Evolutionary conservation across 129 eudicot genomes (phyloP).

Genomic region (Flaveria brownii): DNA sequence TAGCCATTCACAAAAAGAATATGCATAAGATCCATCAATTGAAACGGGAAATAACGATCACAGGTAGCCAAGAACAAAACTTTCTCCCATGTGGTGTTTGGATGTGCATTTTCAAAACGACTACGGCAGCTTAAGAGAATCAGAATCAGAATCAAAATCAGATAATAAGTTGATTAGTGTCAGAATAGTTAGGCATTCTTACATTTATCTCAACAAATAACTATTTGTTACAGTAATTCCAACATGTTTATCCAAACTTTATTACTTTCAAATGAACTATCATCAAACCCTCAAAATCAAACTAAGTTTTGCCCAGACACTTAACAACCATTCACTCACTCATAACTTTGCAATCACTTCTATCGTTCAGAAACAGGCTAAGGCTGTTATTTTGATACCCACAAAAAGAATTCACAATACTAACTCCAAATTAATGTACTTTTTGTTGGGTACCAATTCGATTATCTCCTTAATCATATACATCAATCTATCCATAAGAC

Average conservation of each 20-base stretch:
- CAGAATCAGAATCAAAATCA: neutral
- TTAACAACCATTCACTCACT: neutral
- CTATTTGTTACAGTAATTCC: neutral
- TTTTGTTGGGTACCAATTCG: neutral
- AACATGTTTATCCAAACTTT: neutral
- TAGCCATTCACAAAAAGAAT: neutral
- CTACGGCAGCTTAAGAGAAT: neutral
- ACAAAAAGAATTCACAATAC: neutral
- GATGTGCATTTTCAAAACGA: neutral
- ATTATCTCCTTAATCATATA: neutral
- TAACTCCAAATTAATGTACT: neutral
- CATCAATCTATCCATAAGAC: neutral
- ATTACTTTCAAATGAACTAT: neutral
- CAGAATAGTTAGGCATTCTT: neutral
- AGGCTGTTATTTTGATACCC: no score
- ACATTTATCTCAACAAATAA: neutral
- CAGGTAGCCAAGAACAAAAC: neutral
- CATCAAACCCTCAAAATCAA: neutral
- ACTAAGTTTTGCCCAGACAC: neutral
- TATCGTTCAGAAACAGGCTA: no score
- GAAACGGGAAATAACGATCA: neutral
- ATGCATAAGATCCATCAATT: neutral
- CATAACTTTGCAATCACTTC: neutral
- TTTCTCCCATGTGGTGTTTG: neutral
- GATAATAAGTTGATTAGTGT: neutral